Base-by-base conservation (phyloP, 2,329 filamentous ascomycete species). In the Madurella fahalii region DNA sequence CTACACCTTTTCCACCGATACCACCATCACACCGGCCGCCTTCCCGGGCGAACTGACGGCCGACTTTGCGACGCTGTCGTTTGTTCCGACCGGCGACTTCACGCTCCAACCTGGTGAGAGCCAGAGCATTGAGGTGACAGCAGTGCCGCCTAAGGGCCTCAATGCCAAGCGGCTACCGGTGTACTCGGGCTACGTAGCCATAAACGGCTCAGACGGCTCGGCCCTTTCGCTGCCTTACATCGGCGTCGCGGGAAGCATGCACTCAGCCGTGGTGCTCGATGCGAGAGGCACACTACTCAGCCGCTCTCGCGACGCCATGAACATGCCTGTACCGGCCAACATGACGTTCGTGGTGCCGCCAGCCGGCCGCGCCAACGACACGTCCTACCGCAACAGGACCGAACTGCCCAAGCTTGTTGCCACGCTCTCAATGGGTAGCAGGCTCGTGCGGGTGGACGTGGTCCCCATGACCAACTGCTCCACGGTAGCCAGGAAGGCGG, bases 111-210 rank as follows among this genome's bases (percentile, higher is more conserved):
- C 71, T 2, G 72, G 71, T 8, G 63, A 76, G 54, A 71, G 72
- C n/a, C 72, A 74, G 56, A 72, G 72, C 0, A 65, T 82, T 50
- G 67, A 71, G n/a, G 76, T 82, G 12, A 69, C 69, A 0, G 72
- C 75, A 2, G 73, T 69, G 1, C 70, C 74, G 0, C 77, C 77
- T 0, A 55, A 61, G 5, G 60, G 61, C 5, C 59, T 77, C 2
- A 65, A 75, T 42, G 64, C 67, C 20, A 58, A 65, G n/a, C 73
- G 71, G 31, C 65, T 78, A 18, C 74, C 76, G 2, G 71, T 78
- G 20, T 79, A 77, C 64, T 76, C 73, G 9, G 77, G 77, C 30
- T 78, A 75, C 65, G 68, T 78, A 51, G 67, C 72, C 47, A 66
- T 79, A 54, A 75, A 72, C 59, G 72, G 72, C 45, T 72, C 69